Evolutionary conservation across 345 rosid genomes (phyloP).

Genomic region (Conringia planisiliqua): DNA sequence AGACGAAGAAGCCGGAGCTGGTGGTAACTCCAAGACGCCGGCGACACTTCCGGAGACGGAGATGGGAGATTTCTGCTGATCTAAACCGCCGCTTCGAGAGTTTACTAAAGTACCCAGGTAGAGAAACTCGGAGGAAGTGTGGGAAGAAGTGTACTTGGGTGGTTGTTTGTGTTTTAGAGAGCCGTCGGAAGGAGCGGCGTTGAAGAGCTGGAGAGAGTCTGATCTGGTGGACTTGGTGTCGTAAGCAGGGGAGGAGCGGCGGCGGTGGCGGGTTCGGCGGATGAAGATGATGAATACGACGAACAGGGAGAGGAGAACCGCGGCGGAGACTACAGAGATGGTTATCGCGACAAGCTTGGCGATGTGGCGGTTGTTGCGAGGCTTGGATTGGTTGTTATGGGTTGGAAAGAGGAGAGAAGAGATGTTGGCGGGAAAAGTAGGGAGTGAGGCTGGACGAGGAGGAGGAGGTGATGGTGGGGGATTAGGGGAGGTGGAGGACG

Average conservation of each 20-base stretch:
- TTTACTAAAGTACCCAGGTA: constrained; percentile 77
- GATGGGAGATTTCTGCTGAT: constrained; percentile 36
- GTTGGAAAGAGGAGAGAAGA: constrained; percentile 71
- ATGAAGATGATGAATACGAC: constrained; percentile 41
- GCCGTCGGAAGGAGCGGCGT: constrained; percentile 62
- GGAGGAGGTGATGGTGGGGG: constrained; percentile 37
- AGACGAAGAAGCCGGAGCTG: constrained; percentile 21
- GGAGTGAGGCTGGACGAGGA: constrained; percentile 39
- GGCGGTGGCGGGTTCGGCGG: constrained; percentile 41
- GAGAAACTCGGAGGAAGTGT: constrained; percentile 73
- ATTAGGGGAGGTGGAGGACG: constrained; percentile 23
- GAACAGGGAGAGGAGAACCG: constrained; percentile 41
- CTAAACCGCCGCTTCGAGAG: constrained; percentile 35
- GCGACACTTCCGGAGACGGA: constrained; percentile 36
- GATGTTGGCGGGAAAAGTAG: constrained; percentile 90
- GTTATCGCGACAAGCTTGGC: constrained; percentile 45
- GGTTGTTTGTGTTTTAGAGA: constrained; percentile 23
- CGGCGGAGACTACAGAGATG: constrained; percentile 53
- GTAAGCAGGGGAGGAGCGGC: constrained; percentile 20
- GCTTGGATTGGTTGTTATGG: constrained; percentile 25
- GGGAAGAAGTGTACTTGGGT: constrained; percentile 38
- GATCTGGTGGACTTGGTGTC: constrained; percentile 43
- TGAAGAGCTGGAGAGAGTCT: constrained; percentile 68
- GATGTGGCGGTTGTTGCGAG: constrained; percentile 32
- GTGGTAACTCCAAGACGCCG: constrained; percentile 41